phyloP scores from a whole-genome alignment of 1,284 basidiomycete species.

The Boletus albobrunnescens region DNA sequence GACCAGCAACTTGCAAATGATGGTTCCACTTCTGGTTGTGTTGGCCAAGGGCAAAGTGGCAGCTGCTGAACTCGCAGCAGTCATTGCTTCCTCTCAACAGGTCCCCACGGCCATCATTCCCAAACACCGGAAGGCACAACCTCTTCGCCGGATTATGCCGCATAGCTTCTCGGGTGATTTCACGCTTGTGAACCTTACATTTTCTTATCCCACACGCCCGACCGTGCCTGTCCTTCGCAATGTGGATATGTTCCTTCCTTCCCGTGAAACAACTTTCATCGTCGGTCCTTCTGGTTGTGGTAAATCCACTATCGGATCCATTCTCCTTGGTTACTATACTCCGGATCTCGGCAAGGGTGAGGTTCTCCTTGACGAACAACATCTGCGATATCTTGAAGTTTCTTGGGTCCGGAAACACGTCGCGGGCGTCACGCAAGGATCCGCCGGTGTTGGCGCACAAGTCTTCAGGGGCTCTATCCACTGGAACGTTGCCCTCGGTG shows the following conservation, averaged over 20 bases:
- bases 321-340: constrained; percentile 78
- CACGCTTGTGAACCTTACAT: constrained; percentile 73
- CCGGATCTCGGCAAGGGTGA: constrained; percentile 48
- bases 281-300: constrained; percentile 79
- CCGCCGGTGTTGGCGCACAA: constrained; percentile 28
- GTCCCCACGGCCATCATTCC: constrained; percentile 8
- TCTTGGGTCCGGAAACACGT: constrained; percentile 71
- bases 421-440: constrained; percentile 73
- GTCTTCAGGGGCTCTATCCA: constrained; percentile 55
- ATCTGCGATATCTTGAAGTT: constrained; percentile 72
- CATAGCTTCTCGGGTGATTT: constrained; percentile 70
- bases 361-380: constrained; percentile 82
- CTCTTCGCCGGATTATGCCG: constrained; percentile 60
- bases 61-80: constrained; percentile 28
- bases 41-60: constrained; percentile 77
- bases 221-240: constrained; percentile 45
- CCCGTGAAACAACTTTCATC: constrained; percentile 74
- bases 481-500: constrained; percentile 87
- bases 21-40: constrained; percentile 74
- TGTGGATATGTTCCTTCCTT: constrained; percentile 61
- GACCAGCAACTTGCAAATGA: constrained; percentile 80
- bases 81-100: constrained; percentile 24
- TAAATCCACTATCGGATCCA: constrained; percentile 75
- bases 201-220: constrained; percentile 74
- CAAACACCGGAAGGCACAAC: constrained; percentile 23